phyloP scores from a whole-genome alignment of 805 yeast species.

The Starmerella sp. region DNA sequence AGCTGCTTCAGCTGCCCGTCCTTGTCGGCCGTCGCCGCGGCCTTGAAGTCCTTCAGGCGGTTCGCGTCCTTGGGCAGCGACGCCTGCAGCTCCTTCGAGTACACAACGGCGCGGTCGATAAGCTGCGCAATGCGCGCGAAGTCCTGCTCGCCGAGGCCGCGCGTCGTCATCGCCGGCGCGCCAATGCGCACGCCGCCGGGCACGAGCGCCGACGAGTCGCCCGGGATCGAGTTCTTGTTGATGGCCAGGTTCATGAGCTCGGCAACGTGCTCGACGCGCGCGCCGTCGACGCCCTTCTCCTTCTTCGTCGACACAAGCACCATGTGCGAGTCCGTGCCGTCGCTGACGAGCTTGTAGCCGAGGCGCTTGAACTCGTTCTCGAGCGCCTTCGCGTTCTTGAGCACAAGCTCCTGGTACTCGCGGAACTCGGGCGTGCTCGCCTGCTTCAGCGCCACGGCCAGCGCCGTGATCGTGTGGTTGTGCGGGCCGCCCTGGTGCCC shows the following conservation, averaged over 20 bases:
- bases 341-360: slow-evolving; percentile 76
- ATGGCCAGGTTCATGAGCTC: slow-evolving; percentile 91
- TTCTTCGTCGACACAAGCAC: slow-evolving; percentile 72
- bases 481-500: slow-evolving; percentile 99
- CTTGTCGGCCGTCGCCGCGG: slow-evolving; percentile 52
- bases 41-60: slow-evolving; percentile 92
- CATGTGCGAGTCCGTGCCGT: slow-evolving; percentile 97
- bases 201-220: slow-evolving; percentile 90
- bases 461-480: slow-evolving; percentile 95
- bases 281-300: slow-evolving; percentile 87
- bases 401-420: slow-evolving; percentile 78
- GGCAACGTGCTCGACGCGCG: slow-evolving; percentile 89
- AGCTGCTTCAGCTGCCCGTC: slow-evolving; percentile 54
- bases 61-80: slow-evolving; percentile 78
- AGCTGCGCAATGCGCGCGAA: slow-evolving; percentile 68
- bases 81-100: slow-evolving; percentile 65
- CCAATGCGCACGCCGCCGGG: slow-evolving; percentile 98
- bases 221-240: slow-evolving; percentile 96
- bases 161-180: slow-evolving; percentile 96
- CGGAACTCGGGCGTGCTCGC: slow-evolving; percentile 82
- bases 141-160: slow-evolving; percentile 86
- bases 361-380: slow-evolving; percentile 59
- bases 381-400: slow-evolving; percentile 76
- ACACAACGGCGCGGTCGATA: slow-evolving; percentile 67
- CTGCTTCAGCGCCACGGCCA: slow-evolving; percentile 94